Conservation (phyloP, 2,329 filamentous ascomycete genomes). For the Lasiodiplodia hormozganensis region DNA sequence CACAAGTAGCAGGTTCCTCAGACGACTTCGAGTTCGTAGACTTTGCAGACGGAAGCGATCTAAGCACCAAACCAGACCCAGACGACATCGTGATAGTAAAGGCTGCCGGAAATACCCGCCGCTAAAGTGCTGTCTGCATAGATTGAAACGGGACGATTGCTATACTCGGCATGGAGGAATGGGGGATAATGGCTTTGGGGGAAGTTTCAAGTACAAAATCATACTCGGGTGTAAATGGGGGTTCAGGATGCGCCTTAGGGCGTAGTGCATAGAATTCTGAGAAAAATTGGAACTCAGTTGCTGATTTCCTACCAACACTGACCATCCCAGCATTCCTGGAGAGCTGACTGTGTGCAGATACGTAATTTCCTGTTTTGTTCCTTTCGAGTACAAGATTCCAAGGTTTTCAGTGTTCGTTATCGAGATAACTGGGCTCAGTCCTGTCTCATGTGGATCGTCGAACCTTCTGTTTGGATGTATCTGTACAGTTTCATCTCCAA, state of each 20-base stretch:
- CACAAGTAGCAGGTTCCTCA: not conserved
- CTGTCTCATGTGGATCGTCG: too few species aligned
- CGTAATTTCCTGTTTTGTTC: not conserved
- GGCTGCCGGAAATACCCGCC: not conserved
- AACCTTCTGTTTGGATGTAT: too few species aligned
- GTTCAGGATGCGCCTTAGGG: not conserved
- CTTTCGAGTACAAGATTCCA: too few species aligned
- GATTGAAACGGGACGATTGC: not conserved
- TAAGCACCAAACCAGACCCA: not conserved
- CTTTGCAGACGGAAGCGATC: not conserved
- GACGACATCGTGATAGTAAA: not conserved
- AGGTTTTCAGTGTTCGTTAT: too few species aligned
- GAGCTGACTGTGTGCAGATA: not conserved
- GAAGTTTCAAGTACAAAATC: not conserved
- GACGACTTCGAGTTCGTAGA: not conserved
- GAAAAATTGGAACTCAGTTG: slow-evolving; percentile 3
- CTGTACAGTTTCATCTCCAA: too few species aligned
- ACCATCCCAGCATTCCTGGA: not conserved
- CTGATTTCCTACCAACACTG: slow-evolving; percentile 3
- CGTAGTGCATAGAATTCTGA: not conserved
- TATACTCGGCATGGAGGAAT: not conserved
- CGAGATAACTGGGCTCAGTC: too few species aligned
- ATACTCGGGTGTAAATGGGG: not conserved
- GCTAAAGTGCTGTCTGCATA: not conserved
- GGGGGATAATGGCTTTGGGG: not conserved